Conservation (phyloP, 129 eudicot species). For the Oenanthe sinensis region DNA sequence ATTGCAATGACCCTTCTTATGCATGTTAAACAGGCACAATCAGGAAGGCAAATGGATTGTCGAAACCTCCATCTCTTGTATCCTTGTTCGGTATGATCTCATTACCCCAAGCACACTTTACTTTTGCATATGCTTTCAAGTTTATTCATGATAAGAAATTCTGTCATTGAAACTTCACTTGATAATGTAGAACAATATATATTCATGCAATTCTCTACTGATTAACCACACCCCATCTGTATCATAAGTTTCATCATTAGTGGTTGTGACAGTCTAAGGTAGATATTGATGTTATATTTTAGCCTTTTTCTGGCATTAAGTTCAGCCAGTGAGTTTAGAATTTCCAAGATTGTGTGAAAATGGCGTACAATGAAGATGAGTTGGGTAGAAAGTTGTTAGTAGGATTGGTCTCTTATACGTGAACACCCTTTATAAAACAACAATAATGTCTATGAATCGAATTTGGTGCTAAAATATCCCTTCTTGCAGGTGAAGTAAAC, state of each 20-base stretch:
- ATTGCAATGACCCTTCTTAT: not conserved
- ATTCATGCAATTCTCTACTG: not conserved
- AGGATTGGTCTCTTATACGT: not conserved
- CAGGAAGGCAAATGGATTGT: constrained; percentile 45
- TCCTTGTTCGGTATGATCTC: constrained; percentile 66
- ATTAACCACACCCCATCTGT: not conserved
- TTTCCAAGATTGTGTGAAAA: not conserved
- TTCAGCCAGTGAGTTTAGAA: not conserved
- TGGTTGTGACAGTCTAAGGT: not conserved
- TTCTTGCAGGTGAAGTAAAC: constrained; percentile 35
- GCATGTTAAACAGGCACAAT: constrained; percentile 49
- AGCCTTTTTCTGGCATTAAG: not conserved
- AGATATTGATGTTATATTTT: not conserved
- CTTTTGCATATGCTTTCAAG: not conserved
- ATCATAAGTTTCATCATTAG: not conserved
- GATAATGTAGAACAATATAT: no score
- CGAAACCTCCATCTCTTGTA: constrained; percentile 65
- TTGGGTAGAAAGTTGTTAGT: not conserved
- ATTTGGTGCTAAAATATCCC: not conserved
- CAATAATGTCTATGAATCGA: not conserved
- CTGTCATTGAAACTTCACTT: not conserved
- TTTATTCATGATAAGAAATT: not conserved
- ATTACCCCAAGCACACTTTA: not conserved
- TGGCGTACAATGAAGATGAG: not conserved
- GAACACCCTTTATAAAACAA: not conserved